These are phyloP conservation scores for apple (Malus domestica) DNA, from an alignment of 306 rosid species.

Conservation along the genomic window DNA sequence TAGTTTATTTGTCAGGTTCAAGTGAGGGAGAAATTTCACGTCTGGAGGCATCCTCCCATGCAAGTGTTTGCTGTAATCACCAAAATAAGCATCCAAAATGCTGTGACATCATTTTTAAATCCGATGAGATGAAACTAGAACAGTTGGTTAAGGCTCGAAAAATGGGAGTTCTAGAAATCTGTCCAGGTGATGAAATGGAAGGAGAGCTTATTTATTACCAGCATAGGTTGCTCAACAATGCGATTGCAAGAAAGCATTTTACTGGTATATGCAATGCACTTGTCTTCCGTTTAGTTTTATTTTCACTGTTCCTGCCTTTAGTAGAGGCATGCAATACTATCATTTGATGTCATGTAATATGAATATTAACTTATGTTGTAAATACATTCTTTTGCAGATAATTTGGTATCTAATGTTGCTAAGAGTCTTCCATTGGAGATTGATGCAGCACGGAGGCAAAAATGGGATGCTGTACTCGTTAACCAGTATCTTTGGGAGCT, in stretches of 20 bases:
- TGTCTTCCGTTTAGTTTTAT: constrained; percentile 10
- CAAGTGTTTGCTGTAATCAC: constrained; percentile 44
- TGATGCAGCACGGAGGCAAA: constrained; percentile 48
- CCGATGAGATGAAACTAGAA: constrained; percentile 34
- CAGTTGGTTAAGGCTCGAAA: constrained; percentile 41
- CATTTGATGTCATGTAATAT: not conserved
- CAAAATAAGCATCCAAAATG: constrained; percentile 33
- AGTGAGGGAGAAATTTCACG: constrained; percentile 29
- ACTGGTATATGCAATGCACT: constrained; percentile 40
- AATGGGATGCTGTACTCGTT: constrained; percentile 86
- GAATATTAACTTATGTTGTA: constrained; percentile 15
- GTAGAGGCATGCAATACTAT: not conserved
- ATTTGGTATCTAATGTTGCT: constrained; percentile 46
- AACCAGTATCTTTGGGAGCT: constrained; percentile 69
- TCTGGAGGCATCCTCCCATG: constrained; percentile 34
- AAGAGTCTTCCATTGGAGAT: constrained; percentile 74
- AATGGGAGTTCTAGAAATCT: constrained; percentile 35
- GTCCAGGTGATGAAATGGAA: constrained; percentile 83
- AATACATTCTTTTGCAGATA: constrained; percentile 40
- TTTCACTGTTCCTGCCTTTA: not conserved
- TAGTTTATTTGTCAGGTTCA: constrained; percentile 41
- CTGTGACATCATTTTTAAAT: constrained; percentile 25
- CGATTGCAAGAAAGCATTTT: constrained; percentile 47
- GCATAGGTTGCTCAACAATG: constrained; percentile 54
- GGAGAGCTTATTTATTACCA: constrained; percentile 80